phyloP scores from a whole-genome alignment of 257 asterid species.

The Solanum sitiens region DNA sequence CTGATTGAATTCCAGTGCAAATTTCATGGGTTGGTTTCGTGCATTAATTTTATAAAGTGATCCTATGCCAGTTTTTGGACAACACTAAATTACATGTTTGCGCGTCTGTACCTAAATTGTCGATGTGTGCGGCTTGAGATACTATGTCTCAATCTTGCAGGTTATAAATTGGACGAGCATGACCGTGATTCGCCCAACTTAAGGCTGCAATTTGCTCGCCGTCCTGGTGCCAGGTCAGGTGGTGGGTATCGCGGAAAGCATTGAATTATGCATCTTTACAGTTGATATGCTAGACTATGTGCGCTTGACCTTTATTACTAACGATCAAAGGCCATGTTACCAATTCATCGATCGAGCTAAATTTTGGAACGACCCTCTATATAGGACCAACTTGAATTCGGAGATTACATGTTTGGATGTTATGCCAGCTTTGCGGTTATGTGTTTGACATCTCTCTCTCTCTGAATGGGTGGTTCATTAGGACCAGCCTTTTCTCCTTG shows the following conservation, averaged over 20 bases:
- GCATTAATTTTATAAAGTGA: neutral
- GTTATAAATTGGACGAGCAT: slow-evolving; percentile 50
- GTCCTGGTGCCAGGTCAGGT: slow-evolving; percentile 60
- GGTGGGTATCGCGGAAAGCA: slow-evolving; percentile 41
- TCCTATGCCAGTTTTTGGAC: neutral
- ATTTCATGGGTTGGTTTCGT: neutral
- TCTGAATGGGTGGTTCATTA: neutral
- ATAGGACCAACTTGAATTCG: slow-evolving; percentile 28
- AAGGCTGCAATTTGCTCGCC: slow-evolving; percentile 53
- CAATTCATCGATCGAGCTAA: slow-evolving; percentile 17
- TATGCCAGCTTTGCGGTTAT: slow-evolving; percentile 17
- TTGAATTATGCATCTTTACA: slow-evolving; percentile 25
- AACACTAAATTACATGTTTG: neutral
- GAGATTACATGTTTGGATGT: slow-evolving; percentile 6
- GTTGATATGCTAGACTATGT: slow-evolving; percentile 38
- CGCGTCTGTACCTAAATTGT: neutral
- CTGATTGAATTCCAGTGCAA: neutral
- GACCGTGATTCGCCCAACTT: slow-evolving; percentile 42
- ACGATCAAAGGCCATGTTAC: slow-evolving; percentile 12
- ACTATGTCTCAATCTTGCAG: slow-evolving; percentile 52
- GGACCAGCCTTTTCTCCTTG: neutral
- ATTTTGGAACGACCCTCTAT: slow-evolving; percentile 24
- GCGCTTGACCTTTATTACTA: slow-evolving; percentile 17
- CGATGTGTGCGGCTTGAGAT: neutral
- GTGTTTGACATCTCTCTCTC: neutral